These are phyloP conservation scores for Fraxinus albicans DNA, from an alignment of 305 asterid genomes.

Conservation along the genomic window DNA sequence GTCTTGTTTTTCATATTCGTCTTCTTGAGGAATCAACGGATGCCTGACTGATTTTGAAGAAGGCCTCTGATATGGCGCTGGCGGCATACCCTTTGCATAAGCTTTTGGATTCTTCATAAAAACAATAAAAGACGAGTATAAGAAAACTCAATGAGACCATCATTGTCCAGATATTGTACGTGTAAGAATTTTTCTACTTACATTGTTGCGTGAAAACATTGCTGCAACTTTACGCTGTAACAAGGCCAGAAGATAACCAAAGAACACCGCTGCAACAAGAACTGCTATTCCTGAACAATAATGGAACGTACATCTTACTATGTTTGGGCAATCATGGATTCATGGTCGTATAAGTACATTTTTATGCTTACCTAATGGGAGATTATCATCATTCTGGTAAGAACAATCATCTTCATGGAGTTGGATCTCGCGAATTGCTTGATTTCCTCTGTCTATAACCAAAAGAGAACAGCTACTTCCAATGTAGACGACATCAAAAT, in stretches of 20 bases:
- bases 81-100: constrained; percentile 42
- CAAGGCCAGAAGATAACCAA: constrained; percentile 85
- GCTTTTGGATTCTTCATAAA: constrained; percentile 46
- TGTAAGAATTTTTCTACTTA: constrained; percentile 32
- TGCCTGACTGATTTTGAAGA: constrained; percentile 57
- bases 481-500: constrained; percentile 75
- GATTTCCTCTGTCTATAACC: constrained; percentile 87
- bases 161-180: background rate
- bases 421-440: constrained; percentile 90
- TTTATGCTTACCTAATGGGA: constrained; percentile 52
- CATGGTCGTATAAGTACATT: background rate
- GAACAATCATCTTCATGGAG: constrained; percentile 82
- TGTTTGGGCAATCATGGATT: background rate
- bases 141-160: background rate
- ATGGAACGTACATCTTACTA: background rate
- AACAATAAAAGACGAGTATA: background rate
- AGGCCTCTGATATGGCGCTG: constrained; percentile 61
- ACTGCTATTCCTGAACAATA: constrained; percentile 69
- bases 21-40: constrained; percentile 75
- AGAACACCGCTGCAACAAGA: constrained; percentile 75
- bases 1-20: constrained; percentile 61
- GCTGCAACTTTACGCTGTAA: constrained; percentile 62
- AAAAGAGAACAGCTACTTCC: constrained; percentile 84
- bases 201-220: constrained; percentile 48
- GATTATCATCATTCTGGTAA: constrained; percentile 42